phyloP scores from a whole-genome alignment of 1,284 basidiomycete species.

The Pyrrhoderma noxium region DNA sequence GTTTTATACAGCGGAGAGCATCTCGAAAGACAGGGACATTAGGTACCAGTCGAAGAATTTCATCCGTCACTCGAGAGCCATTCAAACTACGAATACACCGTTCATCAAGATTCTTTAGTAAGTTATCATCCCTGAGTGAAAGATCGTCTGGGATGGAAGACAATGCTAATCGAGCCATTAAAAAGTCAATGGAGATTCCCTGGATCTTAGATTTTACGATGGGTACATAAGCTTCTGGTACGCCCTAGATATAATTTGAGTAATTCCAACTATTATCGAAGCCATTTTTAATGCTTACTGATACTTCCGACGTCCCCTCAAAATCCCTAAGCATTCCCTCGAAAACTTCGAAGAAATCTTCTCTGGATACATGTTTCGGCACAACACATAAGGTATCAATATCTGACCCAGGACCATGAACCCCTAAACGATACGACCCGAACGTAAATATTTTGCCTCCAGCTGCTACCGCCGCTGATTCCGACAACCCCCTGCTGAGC shows the following conservation, averaged over 20 bases:
- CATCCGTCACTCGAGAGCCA: conserved; percentile 96
- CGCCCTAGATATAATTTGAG: conserved; percentile 49
- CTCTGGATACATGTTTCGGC: conserved; percentile 89
- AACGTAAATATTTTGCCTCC: conserved; percentile 99
- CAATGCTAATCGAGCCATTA: conserved; percentile 83
- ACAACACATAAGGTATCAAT: conserved; percentile 99
- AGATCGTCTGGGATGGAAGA: conserved; percentile 88
- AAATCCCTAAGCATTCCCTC: conserved; percentile 83
- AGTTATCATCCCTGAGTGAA: conserved; percentile 83
- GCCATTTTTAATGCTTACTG: conserved; percentile 54
- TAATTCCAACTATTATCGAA: not conserved
- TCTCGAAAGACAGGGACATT: conserved; percentile 93
- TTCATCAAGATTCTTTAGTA: conserved; percentile 91
- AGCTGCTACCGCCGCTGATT: conserved; percentile 76
- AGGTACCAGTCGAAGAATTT: conserved; percentile 92
- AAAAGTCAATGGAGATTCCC: conserved; percentile 90
- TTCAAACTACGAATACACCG: conserved; percentile 91
- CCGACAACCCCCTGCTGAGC: conserved; percentile 75
- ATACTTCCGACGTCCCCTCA: conserved; percentile 85
- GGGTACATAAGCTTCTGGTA: conserved; percentile 94
- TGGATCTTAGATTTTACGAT: conserved; percentile 90
- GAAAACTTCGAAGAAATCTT: conserved; percentile 94
- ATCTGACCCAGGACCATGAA: conserved; percentile 94
- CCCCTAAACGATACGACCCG: conserved; percentile 92
- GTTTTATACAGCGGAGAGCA: conserved; percentile 90